Base-by-base conservation (phyloP, 106 monocot species). In the Hemerocallis citrina region DNA sequence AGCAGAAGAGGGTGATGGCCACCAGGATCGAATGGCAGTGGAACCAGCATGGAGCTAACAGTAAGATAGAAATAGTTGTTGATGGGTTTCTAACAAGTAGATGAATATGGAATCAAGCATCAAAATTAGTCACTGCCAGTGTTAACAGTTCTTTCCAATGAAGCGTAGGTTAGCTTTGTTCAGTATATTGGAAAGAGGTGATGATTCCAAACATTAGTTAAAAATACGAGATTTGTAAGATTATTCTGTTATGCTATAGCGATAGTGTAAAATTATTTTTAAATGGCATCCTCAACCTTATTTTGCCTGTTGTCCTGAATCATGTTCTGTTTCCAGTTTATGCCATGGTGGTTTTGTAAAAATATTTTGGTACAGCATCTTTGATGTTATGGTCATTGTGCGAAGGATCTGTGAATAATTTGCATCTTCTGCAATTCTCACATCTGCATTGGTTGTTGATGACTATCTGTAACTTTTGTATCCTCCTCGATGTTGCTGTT, bases 1-100 rank as follows among this genome's bases (percentile, higher is more conserved):
- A 61, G 61, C 61, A 61, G 61, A 61, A 25, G 61, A 38, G 58
- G 58, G 58, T 11, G 58, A 35, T 21, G 37, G 70, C 56, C 47
- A 1, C 31, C 30, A 11, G 8, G 35, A 36, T 19, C 57, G n/a
- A 57, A 12, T 19, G 57, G 20, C 36, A 57, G 19, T 57, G 35
- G 36, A 36, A 36, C 21, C 55, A 52, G 19, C 52, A 55, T 55
- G 36, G 35, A 11, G 36, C 35, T 21, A 36, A 35, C 34, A 35
- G 36, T 57, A 21, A 19, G 3, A 35, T 21, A 21, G 35, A 57
- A 36, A 35, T 57, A 19, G 35, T 57, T 35, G 35, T 35, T 21
- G 7, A 22, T 21, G 34, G 37, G 57, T 21, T 57, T 11, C 22
- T 36, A 31, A 20, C 54, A 54, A 30, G 31, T 32, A 7, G 29